These are phyloP conservation scores for Trichodelitschia bisporula DNA, from an alignment of 495 filamentous ascomycete species.

Conservation along the genomic window DNA sequence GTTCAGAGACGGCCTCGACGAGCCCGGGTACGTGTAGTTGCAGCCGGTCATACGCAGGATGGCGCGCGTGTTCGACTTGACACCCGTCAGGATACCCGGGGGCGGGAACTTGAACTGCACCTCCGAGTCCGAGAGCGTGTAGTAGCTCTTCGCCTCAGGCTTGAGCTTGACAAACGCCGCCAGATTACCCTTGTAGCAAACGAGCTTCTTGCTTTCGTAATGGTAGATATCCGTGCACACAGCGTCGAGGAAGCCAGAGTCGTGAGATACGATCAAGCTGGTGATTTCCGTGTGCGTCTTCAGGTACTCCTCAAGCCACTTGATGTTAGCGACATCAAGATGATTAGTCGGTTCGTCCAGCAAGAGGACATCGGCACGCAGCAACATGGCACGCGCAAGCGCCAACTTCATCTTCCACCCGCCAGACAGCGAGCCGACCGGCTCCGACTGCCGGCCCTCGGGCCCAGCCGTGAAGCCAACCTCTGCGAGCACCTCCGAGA, in stretches of 20 bases:
- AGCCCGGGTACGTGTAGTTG: constrained; percentile 72
- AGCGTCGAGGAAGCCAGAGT: constrained; percentile 89
- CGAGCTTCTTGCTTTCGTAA: constrained; percentile 94
- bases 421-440: constrained; percentile 86
- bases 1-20: constrained; percentile 61
- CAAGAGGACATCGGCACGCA: constrained; percentile 80
- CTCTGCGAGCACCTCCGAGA: constrained; percentile 59
- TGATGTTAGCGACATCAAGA: constrained; percentile 85
- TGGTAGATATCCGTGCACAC: constrained; percentile 99
- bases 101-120: constrained; percentile 96
- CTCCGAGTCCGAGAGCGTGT: constrained; percentile 74
- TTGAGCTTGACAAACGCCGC: constrained; percentile 74
- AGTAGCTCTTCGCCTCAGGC: constrained; percentile 97
- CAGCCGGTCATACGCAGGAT: constrained; percentile 89
- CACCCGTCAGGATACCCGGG: constrained; percentile 78
- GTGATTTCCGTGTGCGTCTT: constrained; percentile 87
- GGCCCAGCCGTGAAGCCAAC: constrained; percentile 85
- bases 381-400: constrained; percentile 86
- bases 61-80: constrained; percentile 78
- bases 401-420: constrained; percentile 99
- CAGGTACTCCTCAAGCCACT: constrained; percentile 86
- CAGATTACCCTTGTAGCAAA: constrained; percentile 84
- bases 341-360: constrained; percentile 99
- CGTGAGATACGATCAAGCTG: constrained; percentile 90
- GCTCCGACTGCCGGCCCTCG: constrained; percentile 61